Evolutionary conservation across 148 eudicot genomes (phyloP), one percentile per base, ranked within the genome.

Genomic region (Rhododendron simsii): DNA sequence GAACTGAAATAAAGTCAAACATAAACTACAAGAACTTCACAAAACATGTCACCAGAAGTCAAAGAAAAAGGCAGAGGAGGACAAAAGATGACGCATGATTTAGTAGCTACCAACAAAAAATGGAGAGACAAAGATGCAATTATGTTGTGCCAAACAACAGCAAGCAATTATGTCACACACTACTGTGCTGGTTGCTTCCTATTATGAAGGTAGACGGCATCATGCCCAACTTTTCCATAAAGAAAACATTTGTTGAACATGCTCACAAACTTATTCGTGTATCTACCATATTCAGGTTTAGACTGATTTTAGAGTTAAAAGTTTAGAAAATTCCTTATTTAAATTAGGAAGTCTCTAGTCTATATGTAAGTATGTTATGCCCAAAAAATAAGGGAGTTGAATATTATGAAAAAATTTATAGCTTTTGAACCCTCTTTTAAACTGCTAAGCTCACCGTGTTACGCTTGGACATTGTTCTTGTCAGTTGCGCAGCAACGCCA

Each of bases 391-490:
- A 21, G 65, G 65, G 65, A 59, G 65, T 20, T 59, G 65, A 59
- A 59, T 21, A 59, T 59, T 59, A 20, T 5, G 26, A 59, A 59
- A 59, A 20, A 18, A 18, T 20, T 59, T 59, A 20, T 26, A 59
- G 65, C 65, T 20, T 59, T 59, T 59, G n/a, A 59, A 59, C 9
- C n/a, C 65, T 59, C 65, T 59, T 20, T 59, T 67, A 50, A 78
- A 84, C 44, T 67, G 45, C 55, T 73, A 84, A 63, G 65, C 67
- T 80, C 93, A 95, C 98, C 91, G 99, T 97, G 89, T 97, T 97
- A 84, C 99, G 98, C 87, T 97, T 97, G 73, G 99, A 97, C 99
- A 97, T 97, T 57, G 99, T 97, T 92, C 98, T 93, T 45, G 98
- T 97, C 85, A 97, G 90, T 88, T 97, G 99, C 71, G 98, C 99